Percentiles rank a stretch among this genome's conserved stretches.
phyloP scores from a whole-genome alignment of 2,329 filamentous ascomycete genomes.

The Blumeria graminis region DNA sequence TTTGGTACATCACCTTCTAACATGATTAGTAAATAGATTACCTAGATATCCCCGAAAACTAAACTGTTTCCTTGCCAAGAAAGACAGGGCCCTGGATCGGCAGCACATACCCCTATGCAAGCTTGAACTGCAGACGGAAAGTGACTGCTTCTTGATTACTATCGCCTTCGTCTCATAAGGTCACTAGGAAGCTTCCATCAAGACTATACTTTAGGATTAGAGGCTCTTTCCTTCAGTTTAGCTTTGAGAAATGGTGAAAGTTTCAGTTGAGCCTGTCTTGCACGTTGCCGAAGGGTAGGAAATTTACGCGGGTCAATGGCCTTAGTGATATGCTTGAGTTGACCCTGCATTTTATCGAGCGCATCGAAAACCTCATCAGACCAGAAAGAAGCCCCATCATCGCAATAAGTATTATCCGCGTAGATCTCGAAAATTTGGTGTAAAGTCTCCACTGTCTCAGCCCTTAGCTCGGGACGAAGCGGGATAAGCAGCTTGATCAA shows the following conservation, averaged over 20 bases:
- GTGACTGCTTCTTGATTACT: too few species aligned
- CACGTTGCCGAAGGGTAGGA: conserved; percentile 30
- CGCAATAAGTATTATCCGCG: conserved; percentile 31
- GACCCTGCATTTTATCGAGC: conserved; percentile 28
- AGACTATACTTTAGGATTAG: too few species aligned
- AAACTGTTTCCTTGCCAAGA: too few species aligned
- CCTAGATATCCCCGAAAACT: too few species aligned
- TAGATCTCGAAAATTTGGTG: conserved; percentile 47
- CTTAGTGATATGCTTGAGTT: conserved; percentile 31
- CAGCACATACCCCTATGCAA: too few species aligned
- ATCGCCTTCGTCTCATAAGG: too few species aligned
- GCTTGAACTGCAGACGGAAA: too few species aligned
- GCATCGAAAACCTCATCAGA: conserved; percentile 32
- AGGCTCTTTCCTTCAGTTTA: conserved; percentile 21
- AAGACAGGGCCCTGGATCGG: too few species aligned
- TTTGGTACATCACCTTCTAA: too few species aligned
- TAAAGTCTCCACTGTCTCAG: conserved; percentile 36
- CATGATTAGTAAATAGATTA: too few species aligned
- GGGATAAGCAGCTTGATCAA: conserved; percentile 27
- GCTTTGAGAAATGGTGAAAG: conserved; percentile 36
- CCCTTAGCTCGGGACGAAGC: conserved; percentile 26
- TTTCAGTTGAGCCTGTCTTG: conserved; percentile 37
- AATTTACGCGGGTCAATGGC: conserved; percentile 33
- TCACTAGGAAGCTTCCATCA: too few species aligned
- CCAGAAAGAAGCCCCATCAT: conserved; percentile 40